A percentile compares a stretch with the other conserved stretches of the same genome.
These are phyloP conservation scores for Gomphus sp. DNA, from an alignment of 1,284 basidiomycete species.

Conservation along the genomic window DNA sequence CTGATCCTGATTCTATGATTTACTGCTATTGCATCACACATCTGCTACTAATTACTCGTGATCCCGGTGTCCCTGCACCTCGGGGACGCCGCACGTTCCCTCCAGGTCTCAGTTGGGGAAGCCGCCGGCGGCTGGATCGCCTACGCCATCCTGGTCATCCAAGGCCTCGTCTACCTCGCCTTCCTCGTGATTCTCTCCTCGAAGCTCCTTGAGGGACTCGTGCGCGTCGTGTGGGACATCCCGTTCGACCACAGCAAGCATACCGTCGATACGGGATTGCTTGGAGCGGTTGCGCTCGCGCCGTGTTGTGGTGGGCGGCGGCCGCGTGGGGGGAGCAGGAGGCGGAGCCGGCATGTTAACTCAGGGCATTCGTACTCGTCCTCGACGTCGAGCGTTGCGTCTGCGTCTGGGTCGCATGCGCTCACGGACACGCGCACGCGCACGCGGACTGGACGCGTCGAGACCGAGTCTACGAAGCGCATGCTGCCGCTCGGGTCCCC, in stretches of 20 bases:
- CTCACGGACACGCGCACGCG: neutral
- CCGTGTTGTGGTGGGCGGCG: slow-evolving; percentile 63
- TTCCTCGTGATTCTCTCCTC: slow-evolving; percentile 73
- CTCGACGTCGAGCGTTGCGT: too few relatives aligned
- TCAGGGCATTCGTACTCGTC: slow-evolving; percentile 9
- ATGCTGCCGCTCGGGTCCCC: neutral
- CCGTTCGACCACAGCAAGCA: slow-evolving; percentile 82
- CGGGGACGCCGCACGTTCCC: neutral
- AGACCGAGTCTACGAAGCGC: neutral
- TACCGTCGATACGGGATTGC: slow-evolving; percentile 72
- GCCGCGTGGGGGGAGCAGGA: slow-evolving; percentile 10
- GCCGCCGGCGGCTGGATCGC: slow-evolving; percentile 85
- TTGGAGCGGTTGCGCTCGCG: slow-evolving; percentile 71
- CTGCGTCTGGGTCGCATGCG: neutral
- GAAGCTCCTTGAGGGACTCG: slow-evolving; percentile 76
- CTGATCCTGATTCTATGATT: too few relatives aligned
- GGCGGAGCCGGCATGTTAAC: slow-evolving; percentile 16
- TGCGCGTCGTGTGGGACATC: slow-evolving; percentile 72
- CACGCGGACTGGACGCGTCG: neutral
- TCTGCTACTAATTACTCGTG: too few relatives aligned
- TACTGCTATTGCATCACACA: too few relatives aligned
- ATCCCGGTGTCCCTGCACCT: too few relatives aligned
- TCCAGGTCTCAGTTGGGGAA: slow-evolving; percentile 69
- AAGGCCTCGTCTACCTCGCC: slow-evolving; percentile 78
- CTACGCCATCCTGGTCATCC: slow-evolving; percentile 83